phyloP scores from a whole-genome alignment of 1,139 yeast species.

The Diutina scorzettiae region DNA sequence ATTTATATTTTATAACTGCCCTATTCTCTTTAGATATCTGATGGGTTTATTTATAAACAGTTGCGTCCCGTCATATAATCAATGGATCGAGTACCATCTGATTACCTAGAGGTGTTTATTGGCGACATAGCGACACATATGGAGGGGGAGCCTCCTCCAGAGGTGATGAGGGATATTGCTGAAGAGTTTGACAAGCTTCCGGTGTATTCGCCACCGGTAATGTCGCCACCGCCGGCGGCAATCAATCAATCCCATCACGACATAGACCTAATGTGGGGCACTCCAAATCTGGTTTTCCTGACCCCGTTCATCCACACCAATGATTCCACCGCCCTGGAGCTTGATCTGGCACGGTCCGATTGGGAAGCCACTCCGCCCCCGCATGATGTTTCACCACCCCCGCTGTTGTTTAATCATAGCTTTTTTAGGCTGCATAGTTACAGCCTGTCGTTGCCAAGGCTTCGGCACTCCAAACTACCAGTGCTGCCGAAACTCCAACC shows the following conservation, averaged over 20 bases:
- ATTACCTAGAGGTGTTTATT: neutral
- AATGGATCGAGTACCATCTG: neutral
- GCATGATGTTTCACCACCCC: no score
- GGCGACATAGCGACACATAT: neutral
- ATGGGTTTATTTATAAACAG: constrained; percentile 1
- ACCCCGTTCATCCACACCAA: neutral
- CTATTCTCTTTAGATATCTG: no score
- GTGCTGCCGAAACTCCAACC: neutral
- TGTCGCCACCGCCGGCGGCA: neutral
- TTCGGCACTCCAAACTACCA: neutral
- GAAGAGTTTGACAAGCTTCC: neutral
- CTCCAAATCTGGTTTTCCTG: neutral
- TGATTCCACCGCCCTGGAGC: neutral
- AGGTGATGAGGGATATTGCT: neutral
- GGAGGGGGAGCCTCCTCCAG: neutral
- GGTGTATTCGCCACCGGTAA: neutral
- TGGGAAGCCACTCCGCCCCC: neutral
- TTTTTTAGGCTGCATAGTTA: constrained; percentile 1
- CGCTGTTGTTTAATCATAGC: neutral
- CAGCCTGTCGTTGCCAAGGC: no score
- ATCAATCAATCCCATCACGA: neutral
- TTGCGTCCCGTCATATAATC: neutral
- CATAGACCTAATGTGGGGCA: neutral
- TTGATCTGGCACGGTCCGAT: neutral
- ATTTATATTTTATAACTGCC: no score